phyloP scores from a whole-genome alignment of 495 filamentous ascomycete species.

The Neohortaea acidophila region DNA sequence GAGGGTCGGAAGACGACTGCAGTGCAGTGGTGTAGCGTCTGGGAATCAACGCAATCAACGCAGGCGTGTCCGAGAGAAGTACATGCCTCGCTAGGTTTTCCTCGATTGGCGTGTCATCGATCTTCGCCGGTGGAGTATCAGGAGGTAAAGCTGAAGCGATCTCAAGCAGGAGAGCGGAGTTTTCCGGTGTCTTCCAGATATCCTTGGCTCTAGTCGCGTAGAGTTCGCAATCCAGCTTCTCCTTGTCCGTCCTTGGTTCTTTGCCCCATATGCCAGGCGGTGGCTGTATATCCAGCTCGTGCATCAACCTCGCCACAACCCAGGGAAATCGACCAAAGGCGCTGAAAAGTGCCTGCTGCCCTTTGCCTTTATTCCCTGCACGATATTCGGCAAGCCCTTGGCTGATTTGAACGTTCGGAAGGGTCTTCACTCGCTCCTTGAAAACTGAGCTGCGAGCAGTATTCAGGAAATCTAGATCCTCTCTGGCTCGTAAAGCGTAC shows the following conservation, averaged over 20 bases:
- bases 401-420: slow-evolving; percentile 57
- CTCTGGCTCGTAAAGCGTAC: slow-evolving; percentile 61
- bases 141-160: slow-evolving; percentile 43
- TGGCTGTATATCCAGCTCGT: slow-evolving; percentile 55
- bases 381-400: slow-evolving; percentile 58
- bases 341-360: slow-evolving; percentile 43
- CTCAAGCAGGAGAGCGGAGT: slow-evolving; percentile 53
- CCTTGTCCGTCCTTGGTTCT: slow-evolving; percentile 47
- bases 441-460: slow-evolving; percentile 47
- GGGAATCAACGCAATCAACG: slow-evolving; percentile 46
- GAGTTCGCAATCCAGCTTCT: slow-evolving; percentile 59
- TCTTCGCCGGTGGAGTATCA: slow-evolving; percentile 19
- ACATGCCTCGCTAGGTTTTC: slow-evolving; percentile 62
- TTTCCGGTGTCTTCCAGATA: slow-evolving; percentile 75
- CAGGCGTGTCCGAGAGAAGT: slow-evolving; percentile 55
- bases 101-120: slow-evolving; percentile 35
- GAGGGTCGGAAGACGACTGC: slow-evolving; percentile 52
- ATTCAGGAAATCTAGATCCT: slow-evolving; percentile 60
- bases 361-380: slow-evolving; percentile 46
- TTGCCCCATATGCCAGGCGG: slow-evolving; percentile 72
- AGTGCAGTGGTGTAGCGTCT: slow-evolving; percentile 35
- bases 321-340: slow-evolving; percentile 66
- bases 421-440: slow-evolving; percentile 24
- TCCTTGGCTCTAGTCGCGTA: slow-evolving; percentile 72
- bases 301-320: slow-evolving; percentile 62